phyloP scores from a whole-genome alignment of 306 rosid genomes.

The Gynostemma pentaphyllum region DNA sequence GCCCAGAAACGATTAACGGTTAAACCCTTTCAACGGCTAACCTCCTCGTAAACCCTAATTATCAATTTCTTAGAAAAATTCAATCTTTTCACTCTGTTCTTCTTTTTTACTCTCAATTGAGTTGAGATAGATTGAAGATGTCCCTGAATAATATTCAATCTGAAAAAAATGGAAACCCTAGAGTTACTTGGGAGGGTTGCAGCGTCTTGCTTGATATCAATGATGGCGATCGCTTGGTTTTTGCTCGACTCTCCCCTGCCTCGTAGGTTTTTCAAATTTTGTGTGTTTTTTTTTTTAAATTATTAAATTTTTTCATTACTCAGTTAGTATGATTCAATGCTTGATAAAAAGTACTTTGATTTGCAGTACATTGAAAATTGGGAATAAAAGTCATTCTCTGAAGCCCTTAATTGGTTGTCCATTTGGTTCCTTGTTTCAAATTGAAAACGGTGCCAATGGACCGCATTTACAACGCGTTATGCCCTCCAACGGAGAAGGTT shows the following conservation, averaged over 20 bases:
- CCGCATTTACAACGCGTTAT: conserved; percentile 31
- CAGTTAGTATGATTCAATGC: neutral
- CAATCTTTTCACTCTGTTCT: neutral
- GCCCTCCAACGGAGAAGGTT: conserved; percentile 43
- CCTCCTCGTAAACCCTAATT: conserved; percentile 1
- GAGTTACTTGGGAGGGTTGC: conserved; percentile 83
- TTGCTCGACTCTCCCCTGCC: conserved; percentile 72
- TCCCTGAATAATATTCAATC: conserved; percentile 10
- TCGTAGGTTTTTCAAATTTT: conserved; percentile 33
- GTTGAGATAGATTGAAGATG: conserved; percentile 12
- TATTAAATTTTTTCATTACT: neutral
- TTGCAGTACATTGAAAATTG: conserved; percentile 74
- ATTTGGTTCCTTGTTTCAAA: conserved; percentile 70
- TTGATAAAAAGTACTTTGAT: neutral
- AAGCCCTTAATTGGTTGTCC: conserved; percentile 60
- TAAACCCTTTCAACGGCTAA: neutral
- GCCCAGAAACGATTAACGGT: conserved; percentile 3
- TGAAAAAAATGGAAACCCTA: conserved; percentile 17
- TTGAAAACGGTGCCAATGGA: conserved; percentile 44
- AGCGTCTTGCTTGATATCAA: conserved; percentile 89
- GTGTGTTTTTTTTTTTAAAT: neutral
- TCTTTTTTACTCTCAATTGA: neutral
- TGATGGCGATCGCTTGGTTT: conserved; percentile 82
- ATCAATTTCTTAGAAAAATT: neutral
- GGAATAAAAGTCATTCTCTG: conserved; percentile 65